phyloP scores from a whole-genome alignment of 2,329 filamentous ascomycete species.

The Talaromyces sp. region DNA sequence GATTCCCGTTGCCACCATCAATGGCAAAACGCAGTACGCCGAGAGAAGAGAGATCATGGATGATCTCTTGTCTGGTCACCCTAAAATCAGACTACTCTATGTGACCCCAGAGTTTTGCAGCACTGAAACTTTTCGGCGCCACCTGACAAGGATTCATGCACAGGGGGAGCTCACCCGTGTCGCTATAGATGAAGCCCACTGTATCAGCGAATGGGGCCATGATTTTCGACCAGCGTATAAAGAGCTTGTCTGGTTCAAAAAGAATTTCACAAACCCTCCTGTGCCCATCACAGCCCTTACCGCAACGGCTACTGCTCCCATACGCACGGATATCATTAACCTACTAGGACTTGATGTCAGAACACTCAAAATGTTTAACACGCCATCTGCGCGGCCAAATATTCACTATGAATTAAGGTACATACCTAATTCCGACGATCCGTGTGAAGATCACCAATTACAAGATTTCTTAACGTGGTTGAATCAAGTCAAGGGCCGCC shows the following conservation, averaged over 20 bases:
- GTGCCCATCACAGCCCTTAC: conserved; percentile 92
- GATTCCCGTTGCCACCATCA: conserved; percentile 79
- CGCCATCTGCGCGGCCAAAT: conserved; percentile 78
- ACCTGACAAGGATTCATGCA: conserved; percentile 66
- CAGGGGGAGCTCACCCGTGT: conserved; percentile 84
- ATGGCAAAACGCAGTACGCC: conserved; percentile 67
- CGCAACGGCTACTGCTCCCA: conserved; percentile 77
- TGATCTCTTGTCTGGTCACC: conserved; percentile 85
- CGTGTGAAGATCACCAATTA: conserved; percentile 57
- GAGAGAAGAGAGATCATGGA: conserved; percentile 67
- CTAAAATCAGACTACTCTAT: conserved; percentile 76
- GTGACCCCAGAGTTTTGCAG: conserved; percentile 90
- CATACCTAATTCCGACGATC: conserved; percentile 28
- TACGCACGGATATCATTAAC: conserved; percentile 75
- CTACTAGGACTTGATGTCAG: conserved; percentile 64
- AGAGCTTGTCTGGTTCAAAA: conserved; percentile 73
- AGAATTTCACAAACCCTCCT: conserved; percentile 63
- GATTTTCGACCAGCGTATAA: conserved; percentile 95
- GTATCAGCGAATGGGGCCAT: conserved; percentile 97
- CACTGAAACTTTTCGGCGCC: conserved; percentile 69
- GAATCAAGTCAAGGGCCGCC: conserved; percentile 64
- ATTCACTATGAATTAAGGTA: conserved; percentile 86
- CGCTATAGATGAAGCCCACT: conserved; percentile 92
- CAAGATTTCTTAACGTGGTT: conserved; percentile 78
- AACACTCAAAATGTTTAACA: conserved; percentile 69